Conservation (phyloP, 106 monocot species). For the Platanthera zijinensis region DNA sequence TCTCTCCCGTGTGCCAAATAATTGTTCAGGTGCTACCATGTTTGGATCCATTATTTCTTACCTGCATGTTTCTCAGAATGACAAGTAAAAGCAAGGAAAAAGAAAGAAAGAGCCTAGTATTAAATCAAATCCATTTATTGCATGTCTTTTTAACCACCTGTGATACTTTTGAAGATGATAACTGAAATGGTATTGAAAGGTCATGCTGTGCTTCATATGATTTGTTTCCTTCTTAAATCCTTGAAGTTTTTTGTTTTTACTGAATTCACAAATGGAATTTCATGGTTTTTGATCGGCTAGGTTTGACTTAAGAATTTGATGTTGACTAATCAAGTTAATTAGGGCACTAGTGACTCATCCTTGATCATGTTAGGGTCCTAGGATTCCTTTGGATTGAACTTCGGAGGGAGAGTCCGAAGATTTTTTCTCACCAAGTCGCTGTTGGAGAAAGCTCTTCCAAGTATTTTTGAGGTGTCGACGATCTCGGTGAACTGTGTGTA, state of each 20-base stretch:
- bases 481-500: too few relatives aligned
- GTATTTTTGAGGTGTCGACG: too few relatives aligned
- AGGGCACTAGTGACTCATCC: too few relatives aligned
- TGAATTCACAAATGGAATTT: background rate
- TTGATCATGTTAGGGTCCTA: too few relatives aligned
- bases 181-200: background rate
- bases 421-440: too few relatives aligned
- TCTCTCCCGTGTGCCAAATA: slow-evolving; percentile 19
- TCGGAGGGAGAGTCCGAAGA: too few relatives aligned
- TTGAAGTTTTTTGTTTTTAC: background rate
- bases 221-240: background rate
- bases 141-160: background rate
- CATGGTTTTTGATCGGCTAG: background rate
- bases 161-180: background rate
- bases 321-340: too few relatives aligned
- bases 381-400: too few relatives aligned
- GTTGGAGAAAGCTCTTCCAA: too few relatives aligned
- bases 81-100: slow-evolving; percentile 4
- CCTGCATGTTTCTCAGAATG: slow-evolving; percentile 9
- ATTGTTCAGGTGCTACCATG: slow-evolving; percentile 22
- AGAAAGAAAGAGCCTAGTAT: background rate
- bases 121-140: background rate
- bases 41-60: slow-evolving; percentile 24
- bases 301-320: too few relatives aligned
- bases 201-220: background rate